Evolutionary conservation across 495 filamentous ascomycete genomes (phyloP).

Genomic region (Hypoxylon intermedium): DNA sequence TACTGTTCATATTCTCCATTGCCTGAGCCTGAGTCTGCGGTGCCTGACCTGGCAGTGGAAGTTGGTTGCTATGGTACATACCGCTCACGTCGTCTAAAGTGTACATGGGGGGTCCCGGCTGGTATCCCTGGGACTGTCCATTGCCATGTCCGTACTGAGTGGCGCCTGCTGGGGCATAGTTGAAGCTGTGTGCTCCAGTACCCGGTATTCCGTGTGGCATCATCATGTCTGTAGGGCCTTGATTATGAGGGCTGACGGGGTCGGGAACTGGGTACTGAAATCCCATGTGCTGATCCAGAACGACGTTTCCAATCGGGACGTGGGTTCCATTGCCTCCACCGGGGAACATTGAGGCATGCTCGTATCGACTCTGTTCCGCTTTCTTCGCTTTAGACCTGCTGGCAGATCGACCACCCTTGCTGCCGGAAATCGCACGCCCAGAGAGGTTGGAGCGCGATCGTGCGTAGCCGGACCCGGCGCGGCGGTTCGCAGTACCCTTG

Average conservation of each 20-base stretch:
- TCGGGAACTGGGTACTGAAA: conserved; percentile 15
- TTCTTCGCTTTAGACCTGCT: conserved; percentile 23
- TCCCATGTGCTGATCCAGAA: conserved; percentile 4
- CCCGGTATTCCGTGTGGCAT: conserved; percentile 4
- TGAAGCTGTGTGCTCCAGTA: conserved; percentile 7
- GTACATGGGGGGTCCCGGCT: background rate
- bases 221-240: conserved; percentile 18
- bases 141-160: conserved; percentile 6
- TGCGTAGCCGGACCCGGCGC: conserved; percentile 1
- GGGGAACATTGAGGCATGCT: background rate
- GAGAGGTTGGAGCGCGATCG: conserved; percentile 9
- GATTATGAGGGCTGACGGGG: background rate
- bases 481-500: conserved; percentile 43
- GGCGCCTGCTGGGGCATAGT: background rate
- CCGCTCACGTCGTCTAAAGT: conserved; percentile 8
- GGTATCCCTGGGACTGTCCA: conserved; percentile 1
- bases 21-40: background rate
- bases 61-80: conserved; percentile 14
- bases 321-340: background rate
- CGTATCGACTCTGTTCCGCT: conserved; percentile 1
- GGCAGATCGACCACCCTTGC: conserved; percentile 25
- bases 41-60: background rate
- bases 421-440: conserved; percentile 23
- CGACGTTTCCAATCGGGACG: background rate
- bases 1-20: background rate